These are phyloP conservation scores for Houttuynia cordata DNA, from an alignment of 164 flowering plant genomes.

Conservation along the genomic window DNA sequence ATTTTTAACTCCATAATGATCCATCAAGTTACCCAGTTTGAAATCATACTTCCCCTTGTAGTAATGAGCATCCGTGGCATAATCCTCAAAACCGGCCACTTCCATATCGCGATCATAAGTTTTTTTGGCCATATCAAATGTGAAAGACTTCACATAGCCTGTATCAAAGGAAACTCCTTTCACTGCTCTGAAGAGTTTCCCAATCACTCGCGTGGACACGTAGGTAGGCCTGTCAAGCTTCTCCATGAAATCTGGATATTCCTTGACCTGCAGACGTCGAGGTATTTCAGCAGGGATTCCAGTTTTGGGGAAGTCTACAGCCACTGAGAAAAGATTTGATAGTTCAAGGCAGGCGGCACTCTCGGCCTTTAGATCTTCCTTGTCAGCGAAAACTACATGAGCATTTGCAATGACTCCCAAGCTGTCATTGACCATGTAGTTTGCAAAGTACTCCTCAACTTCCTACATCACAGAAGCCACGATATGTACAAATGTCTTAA, in stretches of 20 bases:
- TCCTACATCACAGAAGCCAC: conserved; percentile 39
- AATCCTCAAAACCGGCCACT: conserved; percentile 55
- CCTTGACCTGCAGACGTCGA: conserved; percentile 33
- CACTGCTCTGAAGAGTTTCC: conserved; percentile 45
- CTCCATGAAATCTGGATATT: conserved; percentile 89
- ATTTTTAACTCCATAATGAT: conserved; percentile 59
- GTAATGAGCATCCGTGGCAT: conserved; percentile 50
- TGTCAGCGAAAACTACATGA: conserved; percentile 67
- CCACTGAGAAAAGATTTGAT: conserved; percentile 56
- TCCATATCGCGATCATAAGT: conserved; percentile 72
- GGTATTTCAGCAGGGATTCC: conserved; percentile 79
- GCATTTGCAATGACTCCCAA: conserved; percentile 74
- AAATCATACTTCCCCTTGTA: conserved; percentile 53
- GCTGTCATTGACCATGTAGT: conserved; percentile 77
- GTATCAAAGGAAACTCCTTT: conserved; percentile 29
- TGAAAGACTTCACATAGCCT: conserved; percentile 27
- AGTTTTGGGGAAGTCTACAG: conserved; percentile 83
- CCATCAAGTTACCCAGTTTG: conserved; percentile 65
- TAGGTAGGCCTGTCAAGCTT: conserved; percentile 64
- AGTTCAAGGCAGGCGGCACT: conserved; percentile 46
- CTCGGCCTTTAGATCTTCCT: conserved; percentile 33
- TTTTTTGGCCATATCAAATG: conserved; percentile 34
- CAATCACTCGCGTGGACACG: conserved; percentile 26
- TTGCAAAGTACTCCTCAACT: conserved; percentile 52
- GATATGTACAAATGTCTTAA: too few species aligned